Evolutionary conservation across 345 rosid species (phyloP).

Genomic region (Dipteronia sinensis): DNA sequence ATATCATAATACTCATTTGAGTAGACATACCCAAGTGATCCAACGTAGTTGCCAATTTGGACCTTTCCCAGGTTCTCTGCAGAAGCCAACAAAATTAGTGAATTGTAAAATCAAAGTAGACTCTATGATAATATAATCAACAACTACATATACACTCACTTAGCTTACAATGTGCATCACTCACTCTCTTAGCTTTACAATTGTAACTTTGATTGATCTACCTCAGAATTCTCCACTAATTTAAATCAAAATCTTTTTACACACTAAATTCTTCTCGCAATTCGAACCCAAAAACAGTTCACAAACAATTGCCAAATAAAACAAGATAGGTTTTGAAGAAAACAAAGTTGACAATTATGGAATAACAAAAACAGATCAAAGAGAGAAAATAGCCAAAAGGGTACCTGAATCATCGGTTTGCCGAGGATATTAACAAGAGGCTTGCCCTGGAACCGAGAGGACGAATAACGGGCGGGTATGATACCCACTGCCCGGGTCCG

Average conservation of each 20-base stretch:
- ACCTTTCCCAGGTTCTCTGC: constrained; percentile 99
- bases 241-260: not conserved
- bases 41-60: constrained; percentile 81
- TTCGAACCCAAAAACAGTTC: too few species aligned
- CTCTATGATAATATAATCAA: not conserved
- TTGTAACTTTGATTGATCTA: not conserved
- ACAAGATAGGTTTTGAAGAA: too few species aligned
- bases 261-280: too few species aligned
- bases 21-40: constrained; percentile 71
- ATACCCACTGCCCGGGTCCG: constrained; percentile 89
- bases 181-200: not conserved
- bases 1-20: not conserved
- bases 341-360: too few species aligned
- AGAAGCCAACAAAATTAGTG: constrained; percentile 20
- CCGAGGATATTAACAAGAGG: constrained; percentile 87
- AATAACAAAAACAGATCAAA: too few species aligned
- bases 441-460: constrained; percentile 90
- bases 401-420: constrained; percentile 98
- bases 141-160: not conserved
- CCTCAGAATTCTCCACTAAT: not conserved
- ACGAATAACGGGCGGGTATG: constrained; percentile 94
- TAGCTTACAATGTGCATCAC: too few species aligned
- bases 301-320: too few species aligned
- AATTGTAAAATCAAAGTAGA: not conserved
- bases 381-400: not conserved